phyloP scores from a whole-genome alignment of 225 moss, liverwort and hornwort species.

The Rhytidiadelphus loreus region DNA sequence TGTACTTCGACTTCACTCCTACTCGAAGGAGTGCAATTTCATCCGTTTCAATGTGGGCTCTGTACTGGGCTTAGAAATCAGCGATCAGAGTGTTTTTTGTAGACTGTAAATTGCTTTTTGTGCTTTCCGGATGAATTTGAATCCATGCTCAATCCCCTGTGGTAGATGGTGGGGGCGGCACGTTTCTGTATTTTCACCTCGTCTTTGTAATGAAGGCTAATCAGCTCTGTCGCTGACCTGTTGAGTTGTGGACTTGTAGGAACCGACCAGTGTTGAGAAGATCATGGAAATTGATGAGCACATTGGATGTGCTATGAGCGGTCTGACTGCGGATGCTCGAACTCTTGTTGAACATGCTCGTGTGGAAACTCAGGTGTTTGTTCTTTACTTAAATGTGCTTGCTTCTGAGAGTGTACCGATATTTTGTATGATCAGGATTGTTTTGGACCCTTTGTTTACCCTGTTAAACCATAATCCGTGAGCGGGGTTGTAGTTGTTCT shows the following conservation, averaged over 20 bases:
- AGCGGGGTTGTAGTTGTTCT: background rate
- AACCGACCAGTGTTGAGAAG: constrained; percentile 91
- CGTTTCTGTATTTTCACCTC: background rate
- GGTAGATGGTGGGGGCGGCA: background rate
- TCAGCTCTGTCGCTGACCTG: background rate
- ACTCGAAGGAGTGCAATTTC: background rate
- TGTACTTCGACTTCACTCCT: background rate
- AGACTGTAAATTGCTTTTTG: background rate
- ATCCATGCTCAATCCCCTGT: background rate
- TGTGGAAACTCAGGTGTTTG: constrained; percentile 70
- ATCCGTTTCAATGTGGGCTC: background rate
- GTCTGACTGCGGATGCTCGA: constrained; percentile 87
- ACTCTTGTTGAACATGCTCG: constrained; percentile 94
- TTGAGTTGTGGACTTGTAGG: constrained; percentile 21
- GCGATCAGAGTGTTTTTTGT: background rate
- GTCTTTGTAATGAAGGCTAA: background rate
- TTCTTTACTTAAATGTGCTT: background rate
- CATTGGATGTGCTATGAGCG: constrained; percentile 93
- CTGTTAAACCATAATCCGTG: background rate
- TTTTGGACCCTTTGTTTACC: background rate
- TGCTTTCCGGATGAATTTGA: background rate
- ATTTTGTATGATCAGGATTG: background rate
- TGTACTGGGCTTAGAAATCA: background rate
- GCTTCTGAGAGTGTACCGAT: background rate
- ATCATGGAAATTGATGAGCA: constrained; percentile 96